Conservation (phyloP, 352 stramenopile species). For the Globisporangium rhizosaccharum region DNA sequence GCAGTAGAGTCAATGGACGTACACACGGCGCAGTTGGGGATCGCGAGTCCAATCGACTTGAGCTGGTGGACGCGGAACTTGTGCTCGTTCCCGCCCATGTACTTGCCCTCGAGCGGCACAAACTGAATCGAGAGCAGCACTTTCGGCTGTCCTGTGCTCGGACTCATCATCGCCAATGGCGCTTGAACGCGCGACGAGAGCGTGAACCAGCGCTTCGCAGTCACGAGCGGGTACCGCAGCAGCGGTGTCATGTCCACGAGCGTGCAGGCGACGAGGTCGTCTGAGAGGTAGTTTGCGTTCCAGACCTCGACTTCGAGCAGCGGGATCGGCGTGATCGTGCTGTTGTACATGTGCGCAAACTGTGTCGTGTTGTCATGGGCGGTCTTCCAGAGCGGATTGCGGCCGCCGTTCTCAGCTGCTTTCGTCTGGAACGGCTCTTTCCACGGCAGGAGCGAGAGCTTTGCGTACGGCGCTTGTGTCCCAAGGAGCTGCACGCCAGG, state of each 20-base stretch:
- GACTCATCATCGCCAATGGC: slow-evolving; percentile 31
- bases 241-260: slow-evolving; percentile 81
- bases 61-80: slow-evolving; percentile 86
- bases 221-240: slow-evolving; percentile 63
- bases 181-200: slow-evolving; percentile 50
- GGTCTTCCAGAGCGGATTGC: slow-evolving; percentile 66
- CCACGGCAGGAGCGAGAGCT: slow-evolving; percentile 73
- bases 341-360: slow-evolving; percentile 88
- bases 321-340: slow-evolving; percentile 79
- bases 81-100: slow-evolving; percentile 60
- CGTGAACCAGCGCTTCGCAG: slow-evolving; percentile 78
- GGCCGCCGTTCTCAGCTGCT: slow-evolving; percentile 60
- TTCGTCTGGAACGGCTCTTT: slow-evolving; percentile 84
- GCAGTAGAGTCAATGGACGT: slow-evolving; percentile 13
- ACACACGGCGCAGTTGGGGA: slow-evolving; percentile 75
- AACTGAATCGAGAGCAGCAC: slow-evolving; percentile 78
- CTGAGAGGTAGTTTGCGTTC: slow-evolving; percentile 78
- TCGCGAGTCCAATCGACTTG: slow-evolving; percentile 79
- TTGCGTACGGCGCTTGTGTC: slow-evolving; percentile 64
- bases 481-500: slow-evolving; percentile 59
- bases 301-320: slow-evolving; percentile 82
- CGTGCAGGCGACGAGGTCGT: slow-evolving; percentile 75
- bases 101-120: slow-evolving; percentile 54
- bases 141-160: slow-evolving; percentile 47
- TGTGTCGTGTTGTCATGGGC: slow-evolving; percentile 77